These are phyloP conservation scores for Rhodamnia rubescens DNA, from an alignment of 345 rosid species.

Conservation along the genomic window DNA sequence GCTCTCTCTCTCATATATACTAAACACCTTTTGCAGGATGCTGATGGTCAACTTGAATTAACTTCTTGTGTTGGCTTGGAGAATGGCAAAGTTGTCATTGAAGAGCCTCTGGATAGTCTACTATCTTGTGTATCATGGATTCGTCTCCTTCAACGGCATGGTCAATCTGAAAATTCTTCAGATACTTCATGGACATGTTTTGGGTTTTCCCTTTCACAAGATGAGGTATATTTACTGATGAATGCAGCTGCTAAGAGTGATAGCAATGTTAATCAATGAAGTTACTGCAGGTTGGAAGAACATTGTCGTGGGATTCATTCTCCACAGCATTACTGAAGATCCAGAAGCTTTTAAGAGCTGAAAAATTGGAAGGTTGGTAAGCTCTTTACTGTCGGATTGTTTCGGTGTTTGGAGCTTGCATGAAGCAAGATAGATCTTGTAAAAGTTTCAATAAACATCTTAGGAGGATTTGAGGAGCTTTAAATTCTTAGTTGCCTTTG, in stretches of 20 bases:
- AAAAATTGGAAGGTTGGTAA: conserved; percentile 45
- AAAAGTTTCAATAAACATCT: neutral
- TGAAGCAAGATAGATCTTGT: neutral
- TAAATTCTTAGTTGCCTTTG: neutral
- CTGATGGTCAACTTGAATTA: conserved; percentile 40
- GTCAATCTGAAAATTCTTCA: conserved; percentile 20
- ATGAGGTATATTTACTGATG: conserved; percentile 43
- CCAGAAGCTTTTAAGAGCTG: conserved; percentile 31
- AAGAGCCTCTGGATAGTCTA: conserved; percentile 73
- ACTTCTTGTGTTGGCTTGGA: conserved; percentile 41
- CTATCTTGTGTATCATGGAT: conserved; percentile 70
- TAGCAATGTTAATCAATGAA: neutral
- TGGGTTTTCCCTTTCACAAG: conserved; percentile 86
- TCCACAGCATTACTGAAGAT: conserved; percentile 44
- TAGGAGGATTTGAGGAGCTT: neutral
- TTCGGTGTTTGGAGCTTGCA: neutral
- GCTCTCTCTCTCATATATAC: neutral
- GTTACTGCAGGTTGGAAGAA: conserved; percentile 42
- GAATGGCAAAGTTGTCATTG: conserved; percentile 34
- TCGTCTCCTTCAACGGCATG: conserved; percentile 48
- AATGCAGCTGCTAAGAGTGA: neutral
- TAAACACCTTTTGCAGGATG: conserved; percentile 28
- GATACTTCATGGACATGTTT: conserved; percentile 49
- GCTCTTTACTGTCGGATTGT: neutral
- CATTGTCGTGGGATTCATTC: conserved; percentile 36